phyloP scores from a whole-genome alignment of 2,329 filamentous ascomycete species.

The Lomentospora prolificans region DNA sequence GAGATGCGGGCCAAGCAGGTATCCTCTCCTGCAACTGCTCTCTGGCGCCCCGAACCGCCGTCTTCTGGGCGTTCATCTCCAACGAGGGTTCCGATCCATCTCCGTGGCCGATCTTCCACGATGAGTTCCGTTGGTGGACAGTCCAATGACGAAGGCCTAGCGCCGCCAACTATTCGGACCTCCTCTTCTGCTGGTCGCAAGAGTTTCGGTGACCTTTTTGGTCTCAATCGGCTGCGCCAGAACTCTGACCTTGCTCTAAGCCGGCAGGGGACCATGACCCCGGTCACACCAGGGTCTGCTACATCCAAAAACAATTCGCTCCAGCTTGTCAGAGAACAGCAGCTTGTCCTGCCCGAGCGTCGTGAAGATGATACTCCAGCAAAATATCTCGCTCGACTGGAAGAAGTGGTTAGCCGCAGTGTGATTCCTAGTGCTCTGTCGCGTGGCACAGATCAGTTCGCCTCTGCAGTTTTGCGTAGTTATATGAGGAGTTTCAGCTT shows the following conservation, averaged over 20 bases:
- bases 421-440: conserved; percentile 78
- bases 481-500: conserved; percentile 95
- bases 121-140: conserved; percentile 70
- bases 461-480: conserved; percentile 72
- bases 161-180: conserved; percentile 59
- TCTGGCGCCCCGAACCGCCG: conserved; percentile 38
- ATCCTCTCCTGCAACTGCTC: conserved; percentile 36
- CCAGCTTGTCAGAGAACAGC: conserved; percentile 59
- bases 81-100: conserved; percentile 46
- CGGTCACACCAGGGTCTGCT: conserved; percentile 58
- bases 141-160: conserved; percentile 60
- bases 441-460: conserved; percentile 78
- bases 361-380: conserved; percentile 83
- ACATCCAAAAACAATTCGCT: conserved; percentile 77
- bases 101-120: conserved; percentile 77
- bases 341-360: conserved; percentile 62
- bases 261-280: conserved; percentile 58
- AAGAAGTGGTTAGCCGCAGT: conserved; percentile 69
- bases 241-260: conserved; percentile 62
- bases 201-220: conserved; percentile 85
- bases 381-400: conserved; percentile 75
- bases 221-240: conserved; percentile 67
- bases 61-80: conserved; percentile 59
- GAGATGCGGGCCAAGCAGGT: conserved; percentile 19
- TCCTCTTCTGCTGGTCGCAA: conserved; percentile 86